phyloP scores from a whole-genome alignment of 2,329 filamentous ascomycete genomes.

The Periconia sp. region DNA sequence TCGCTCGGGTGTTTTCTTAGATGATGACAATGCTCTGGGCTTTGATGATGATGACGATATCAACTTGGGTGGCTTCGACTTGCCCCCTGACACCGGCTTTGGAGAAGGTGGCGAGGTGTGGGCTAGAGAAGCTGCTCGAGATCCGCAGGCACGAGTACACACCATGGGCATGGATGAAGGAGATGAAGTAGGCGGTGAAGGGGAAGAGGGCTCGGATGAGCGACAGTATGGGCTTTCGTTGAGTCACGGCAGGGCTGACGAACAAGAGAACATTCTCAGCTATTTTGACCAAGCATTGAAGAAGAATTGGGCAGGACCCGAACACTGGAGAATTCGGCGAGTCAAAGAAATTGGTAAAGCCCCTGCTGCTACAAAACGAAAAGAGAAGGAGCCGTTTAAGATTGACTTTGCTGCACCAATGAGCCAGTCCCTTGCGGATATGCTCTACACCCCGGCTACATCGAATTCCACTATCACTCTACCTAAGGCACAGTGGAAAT shows the following conservation, averaged over 20 bases:
- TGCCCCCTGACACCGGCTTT: slow-evolving; percentile 76
- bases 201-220: slow-evolving; percentile 60
- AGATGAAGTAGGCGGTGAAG: slow-evolving; percentile 57
- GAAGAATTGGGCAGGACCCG: slow-evolving; percentile 98
- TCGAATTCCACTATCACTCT: slow-evolving; percentile 83
- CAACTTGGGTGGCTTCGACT: slow-evolving; percentile 66
- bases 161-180: slow-evolving; percentile 64
- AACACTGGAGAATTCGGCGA: slow-evolving; percentile 95
- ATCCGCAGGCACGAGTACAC: slow-evolving; percentile 84
- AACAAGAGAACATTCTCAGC: slow-evolving; percentile 93
- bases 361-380: slow-evolving; percentile 67
- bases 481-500: slow-evolving; percentile 94
- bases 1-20: slow-evolving; percentile 81
- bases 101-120: slow-evolving; percentile 96
- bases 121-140: slow-evolving; percentile 86
- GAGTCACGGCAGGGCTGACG: slow-evolving; percentile 69
- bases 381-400: slow-evolving; percentile 95
- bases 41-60: slow-evolving; percentile 83
- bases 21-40: slow-evolving; percentile 82
- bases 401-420: slow-evolving; percentile 87
- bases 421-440: slow-evolving; percentile 71
- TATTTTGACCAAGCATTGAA: slow-evolving; percentile 97
- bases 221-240: slow-evolving; percentile 82
- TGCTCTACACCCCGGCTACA: slow-evolving; percentile 80
- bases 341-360: slow-evolving; percentile 78